Evolutionary conservation across 768 basidiomycete species (phyloP).

Genomic region (Podaxis sp.): DNA sequence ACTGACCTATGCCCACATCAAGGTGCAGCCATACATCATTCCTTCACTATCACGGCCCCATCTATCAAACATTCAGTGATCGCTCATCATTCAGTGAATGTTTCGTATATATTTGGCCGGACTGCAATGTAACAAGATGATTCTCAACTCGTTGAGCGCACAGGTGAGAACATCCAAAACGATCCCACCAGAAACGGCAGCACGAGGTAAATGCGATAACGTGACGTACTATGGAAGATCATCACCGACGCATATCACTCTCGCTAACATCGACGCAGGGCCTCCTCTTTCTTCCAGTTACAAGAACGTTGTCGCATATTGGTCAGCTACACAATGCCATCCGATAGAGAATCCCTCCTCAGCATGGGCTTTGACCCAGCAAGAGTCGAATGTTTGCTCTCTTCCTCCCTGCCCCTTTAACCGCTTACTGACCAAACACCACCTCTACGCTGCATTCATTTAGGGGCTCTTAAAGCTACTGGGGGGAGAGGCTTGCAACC

Average conservation of each 20-base stretch:
- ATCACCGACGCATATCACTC: not conserved
- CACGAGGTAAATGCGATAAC: constrained; percentile 8
- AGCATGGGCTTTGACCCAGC: constrained; percentile 86
- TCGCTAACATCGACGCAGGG: constrained; percentile 5
- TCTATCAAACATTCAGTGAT: too few relatives aligned
- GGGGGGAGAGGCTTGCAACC: constrained; percentile 82
- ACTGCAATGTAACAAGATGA: not conserved
- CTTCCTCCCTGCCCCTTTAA: constrained; percentile 13
- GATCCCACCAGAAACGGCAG: not conserved
- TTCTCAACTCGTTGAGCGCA: not conserved
- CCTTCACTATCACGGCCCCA: too few relatives aligned
- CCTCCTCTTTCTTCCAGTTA: not conserved
- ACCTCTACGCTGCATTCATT: not conserved
- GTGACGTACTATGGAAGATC: constrained; percentile 2
- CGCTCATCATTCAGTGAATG: too few relatives aligned
- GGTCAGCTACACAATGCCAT: constrained; percentile 35
- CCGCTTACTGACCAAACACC: constrained; percentile 10
- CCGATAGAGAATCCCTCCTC: constrained; percentile 73
- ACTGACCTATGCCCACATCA: too few relatives aligned
- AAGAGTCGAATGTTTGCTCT: constrained; percentile 77
- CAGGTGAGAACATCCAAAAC: not conserved
- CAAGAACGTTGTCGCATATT: constrained; percentile 6
- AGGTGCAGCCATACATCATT: too few relatives aligned
- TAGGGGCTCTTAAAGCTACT: constrained; percentile 91
- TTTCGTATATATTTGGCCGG: too few relatives aligned